A percentile compares a stretch with the other conserved stretches of the same genome.
Conservation (phyloP, 2,329 filamentous ascomycete species). For the Domatiomyces catenatus region DNA sequence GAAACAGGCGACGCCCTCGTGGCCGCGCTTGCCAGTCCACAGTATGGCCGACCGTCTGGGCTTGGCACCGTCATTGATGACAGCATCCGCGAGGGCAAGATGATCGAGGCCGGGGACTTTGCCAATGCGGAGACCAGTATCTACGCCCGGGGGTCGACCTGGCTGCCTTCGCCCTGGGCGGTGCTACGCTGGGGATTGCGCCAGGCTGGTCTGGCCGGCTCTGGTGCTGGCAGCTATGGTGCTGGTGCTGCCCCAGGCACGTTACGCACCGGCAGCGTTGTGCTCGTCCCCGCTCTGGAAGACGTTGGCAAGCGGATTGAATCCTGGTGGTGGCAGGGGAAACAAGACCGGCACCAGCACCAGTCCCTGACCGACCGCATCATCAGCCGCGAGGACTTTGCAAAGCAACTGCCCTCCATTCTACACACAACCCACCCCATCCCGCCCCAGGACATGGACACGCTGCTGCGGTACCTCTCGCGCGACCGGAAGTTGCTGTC, state of each 20-base stretch:
- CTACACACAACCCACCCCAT: conserved; percentile 34
- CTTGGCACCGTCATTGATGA: conserved; percentile 68
- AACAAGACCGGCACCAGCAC: conserved; percentile 18
- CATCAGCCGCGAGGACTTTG: conserved; percentile 42
- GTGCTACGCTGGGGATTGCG: conserved; percentile 61
- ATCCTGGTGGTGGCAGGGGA: conserved; percentile 1
- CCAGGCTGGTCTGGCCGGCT: conserved; percentile 48
- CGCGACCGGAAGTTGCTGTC: conserved; percentile 45
- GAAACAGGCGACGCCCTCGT: conserved; percentile 47
- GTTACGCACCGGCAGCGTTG: conserved; percentile 29
- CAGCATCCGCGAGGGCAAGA: conserved; percentile 50
- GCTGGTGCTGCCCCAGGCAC: conserved; percentile 22
- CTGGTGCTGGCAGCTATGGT: neutral
- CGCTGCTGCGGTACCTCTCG: conserved; percentile 54
- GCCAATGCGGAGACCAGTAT: conserved; percentile 50
- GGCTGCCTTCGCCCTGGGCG: conserved; percentile 54
- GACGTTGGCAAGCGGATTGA: conserved; percentile 17
- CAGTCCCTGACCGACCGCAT: conserved; percentile 13
- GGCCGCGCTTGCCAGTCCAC: conserved; percentile 54
- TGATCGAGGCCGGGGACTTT: conserved; percentile 60
- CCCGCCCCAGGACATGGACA: conserved; percentile 42
- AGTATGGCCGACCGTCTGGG: conserved; percentile 68
- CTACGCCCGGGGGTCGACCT: conserved; percentile 52
- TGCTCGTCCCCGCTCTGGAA: conserved; percentile 43
- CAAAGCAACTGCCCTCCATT: conserved; percentile 36